Percentiles rank a stretch among this genome's conserved stretches.
Conservation (phyloP, 805 yeast genomes). For the Jamesozyma hellenica region DNA sequence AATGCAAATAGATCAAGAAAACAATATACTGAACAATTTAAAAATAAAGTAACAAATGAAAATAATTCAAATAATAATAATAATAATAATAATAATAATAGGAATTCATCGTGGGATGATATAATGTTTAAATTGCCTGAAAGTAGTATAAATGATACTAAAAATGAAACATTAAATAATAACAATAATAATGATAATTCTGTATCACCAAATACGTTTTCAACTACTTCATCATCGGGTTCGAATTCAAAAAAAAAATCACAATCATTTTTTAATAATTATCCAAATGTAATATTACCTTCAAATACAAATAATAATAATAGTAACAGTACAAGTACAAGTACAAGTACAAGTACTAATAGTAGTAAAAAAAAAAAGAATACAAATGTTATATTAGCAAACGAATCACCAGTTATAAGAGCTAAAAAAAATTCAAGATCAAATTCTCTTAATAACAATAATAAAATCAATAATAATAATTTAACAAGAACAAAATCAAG, state of each 20-base stretch:
- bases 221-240: background rate
- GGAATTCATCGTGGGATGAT: conserved; percentile 20
- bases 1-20: conserved; percentile 12
- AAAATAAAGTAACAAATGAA: conserved; percentile 1
- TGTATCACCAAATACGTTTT: conserved; percentile 1
- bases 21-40: conserved; percentile 4
- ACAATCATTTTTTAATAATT: background rate
- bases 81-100: background rate
- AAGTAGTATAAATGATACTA: conserved; percentile 8
- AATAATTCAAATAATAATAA: conserved; percentile 1
- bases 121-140: conserved; percentile 22
- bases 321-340: conserved; percentile 20
- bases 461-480: conserved; percentile 1
- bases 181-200: too few relatives aligned
- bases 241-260: background rate
- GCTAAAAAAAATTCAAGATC: conserved; percentile 1
- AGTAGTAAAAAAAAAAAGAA: conserved; percentile 3
- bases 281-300: conserved; percentile 21
- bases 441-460: conserved; percentile 2
- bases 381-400: conserved; percentile 11
- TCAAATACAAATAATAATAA: conserved; percentile 5
- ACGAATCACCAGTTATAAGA: conserved; percentile 1
- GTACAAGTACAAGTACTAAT: conserved; percentile 1
- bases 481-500: background rate
- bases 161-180: background rate